Evolutionary conservation across 345 rosid species (phyloP).

Genomic region (Crucihimalaya himalaica): DNA sequence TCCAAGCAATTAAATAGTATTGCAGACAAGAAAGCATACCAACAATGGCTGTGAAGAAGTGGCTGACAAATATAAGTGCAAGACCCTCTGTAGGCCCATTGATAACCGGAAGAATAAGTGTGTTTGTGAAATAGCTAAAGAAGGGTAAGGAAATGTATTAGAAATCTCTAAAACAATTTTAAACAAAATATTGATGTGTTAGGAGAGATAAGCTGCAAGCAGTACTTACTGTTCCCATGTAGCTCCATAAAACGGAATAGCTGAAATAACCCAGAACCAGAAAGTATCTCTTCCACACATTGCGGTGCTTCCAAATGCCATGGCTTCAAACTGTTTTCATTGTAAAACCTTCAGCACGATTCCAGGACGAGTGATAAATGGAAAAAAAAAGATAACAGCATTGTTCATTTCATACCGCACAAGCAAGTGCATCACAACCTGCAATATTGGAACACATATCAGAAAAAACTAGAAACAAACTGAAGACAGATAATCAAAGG

Average conservation of each 20-base stretch:
- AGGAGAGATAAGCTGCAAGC: background rate
- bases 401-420: conserved; percentile 69
- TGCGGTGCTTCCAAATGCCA: conserved; percentile 95
- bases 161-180: background rate
- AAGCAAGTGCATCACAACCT: conserved; percentile 99
- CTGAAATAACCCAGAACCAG: conserved; percentile 99
- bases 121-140: conserved; percentile 88
- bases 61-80: conserved; percentile 74
- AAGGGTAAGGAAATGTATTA: conserved; percentile 13
- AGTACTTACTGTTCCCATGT: conserved; percentile 95
- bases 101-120: conserved; percentile 88
- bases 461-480: conserved; percentile 27
- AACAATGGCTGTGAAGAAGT: conserved; percentile 78
- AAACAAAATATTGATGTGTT: background rate
- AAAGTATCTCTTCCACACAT: conserved; percentile 91
- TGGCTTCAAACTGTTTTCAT: conserved; percentile 66
- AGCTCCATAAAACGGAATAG: conserved; percentile 91
- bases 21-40: conserved; percentile 52
- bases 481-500: conserved; percentile 14
- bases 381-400: background rate
- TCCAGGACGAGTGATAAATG: background rate
- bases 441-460: conserved; percentile 39
- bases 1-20: background rate
- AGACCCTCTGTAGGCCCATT: conserved; percentile 99
- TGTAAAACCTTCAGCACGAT: background rate